Evolutionary conservation across 2,329 filamentous ascomycete species (phyloP).

Genomic region (Diaporthe sp.): DNA sequence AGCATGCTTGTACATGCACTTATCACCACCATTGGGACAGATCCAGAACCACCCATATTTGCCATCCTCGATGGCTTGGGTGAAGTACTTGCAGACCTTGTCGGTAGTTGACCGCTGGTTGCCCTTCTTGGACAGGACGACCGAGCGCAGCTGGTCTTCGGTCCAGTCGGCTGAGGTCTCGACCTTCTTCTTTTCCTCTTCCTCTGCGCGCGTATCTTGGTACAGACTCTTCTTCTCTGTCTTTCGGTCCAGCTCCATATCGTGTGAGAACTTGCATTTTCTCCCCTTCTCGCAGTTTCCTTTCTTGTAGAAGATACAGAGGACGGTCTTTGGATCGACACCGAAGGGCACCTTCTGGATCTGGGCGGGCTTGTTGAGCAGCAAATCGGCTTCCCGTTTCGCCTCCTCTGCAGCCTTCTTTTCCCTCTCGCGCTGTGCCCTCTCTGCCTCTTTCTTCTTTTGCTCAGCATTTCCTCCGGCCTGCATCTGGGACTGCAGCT

Average conservation of each 20-base stretch:
- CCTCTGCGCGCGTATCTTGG: constrained; percentile 80
- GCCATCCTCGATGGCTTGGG: constrained; percentile 95
- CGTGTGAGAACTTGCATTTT: constrained; percentile 98
- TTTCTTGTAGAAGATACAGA: constrained; percentile 98
- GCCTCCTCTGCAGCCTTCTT: constrained; percentile 92
- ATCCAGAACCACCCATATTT: constrained; percentile 99
- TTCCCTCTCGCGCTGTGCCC: constrained; percentile 78
- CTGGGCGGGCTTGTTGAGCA: constrained; percentile 92
- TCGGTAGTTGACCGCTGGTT: constrained; percentile 96
- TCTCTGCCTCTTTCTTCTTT: constrained; percentile 81
- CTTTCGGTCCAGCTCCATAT: constrained; percentile 89
- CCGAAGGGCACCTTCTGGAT: constrained; percentile 98
- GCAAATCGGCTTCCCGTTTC: constrained; percentile 79
- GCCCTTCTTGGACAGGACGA: constrained; percentile 95
- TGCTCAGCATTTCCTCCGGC: constrained; percentile 84
- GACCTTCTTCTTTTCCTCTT: constrained; percentile 82
- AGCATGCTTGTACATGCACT: constrained; percentile 98
- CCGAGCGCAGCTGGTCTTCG: constrained; percentile 91
- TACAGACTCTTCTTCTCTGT: constrained; percentile 93
- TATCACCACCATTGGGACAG: constrained; percentile 95
- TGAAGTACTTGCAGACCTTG: constrained; percentile 99
- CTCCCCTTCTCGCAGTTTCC: constrained; percentile 96
- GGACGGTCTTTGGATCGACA: constrained; percentile 95
- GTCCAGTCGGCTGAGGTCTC: constrained; percentile 98
- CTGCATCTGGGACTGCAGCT: constrained; percentile 79